Conservation (phyloP, 169 alveolate species). For the Plasmodium vinckei region DNA sequence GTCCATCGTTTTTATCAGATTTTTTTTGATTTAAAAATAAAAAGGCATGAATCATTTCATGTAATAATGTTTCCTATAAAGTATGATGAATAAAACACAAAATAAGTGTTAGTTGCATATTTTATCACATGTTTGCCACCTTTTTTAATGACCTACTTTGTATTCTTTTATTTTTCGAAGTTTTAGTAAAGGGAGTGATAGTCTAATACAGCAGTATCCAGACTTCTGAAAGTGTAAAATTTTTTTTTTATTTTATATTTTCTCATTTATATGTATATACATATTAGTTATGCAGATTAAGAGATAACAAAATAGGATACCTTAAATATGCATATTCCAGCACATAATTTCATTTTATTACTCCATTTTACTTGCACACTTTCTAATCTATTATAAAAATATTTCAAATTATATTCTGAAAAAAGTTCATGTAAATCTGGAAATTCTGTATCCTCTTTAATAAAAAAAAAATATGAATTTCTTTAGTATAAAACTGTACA, state of each 20-base stretch:
- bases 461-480: not conserved
- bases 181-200: slow-evolving; percentile 93
- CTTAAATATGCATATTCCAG: slow-evolving; percentile 91
- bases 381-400: slow-evolving; percentile 86
- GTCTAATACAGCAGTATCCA: slow-evolving; percentile 92
- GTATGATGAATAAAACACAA: not conserved
- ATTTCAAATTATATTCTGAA: slow-evolving; percentile 85
- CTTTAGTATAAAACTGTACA: too few relatives aligned
- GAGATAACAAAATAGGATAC: slow-evolving; percentile 5
- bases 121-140: too few relatives aligned
- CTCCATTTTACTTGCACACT: slow-evolving; percentile 92
- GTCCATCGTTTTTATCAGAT: slow-evolving; percentile 88
- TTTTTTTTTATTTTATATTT: too few relatives aligned
- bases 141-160: slow-evolving; percentile 59
- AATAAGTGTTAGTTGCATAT: too few relatives aligned
- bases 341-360: slow-evolving; percentile 93
- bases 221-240: slow-evolving; percentile 48
- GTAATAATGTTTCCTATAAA: slow-evolving; percentile 93
- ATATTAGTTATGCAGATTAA: not conserved
- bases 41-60: slow-evolving; percentile 97
- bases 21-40: slow-evolving; percentile 86
- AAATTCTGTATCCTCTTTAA: slow-evolving; percentile 75
- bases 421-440: slow-evolving; percentile 88
- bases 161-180: slow-evolving; percentile 92
- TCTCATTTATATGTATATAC: not conserved